phyloP scores from a whole-genome alignment of 257 asterid species.

The Scutellaria baicalensis region DNA sequence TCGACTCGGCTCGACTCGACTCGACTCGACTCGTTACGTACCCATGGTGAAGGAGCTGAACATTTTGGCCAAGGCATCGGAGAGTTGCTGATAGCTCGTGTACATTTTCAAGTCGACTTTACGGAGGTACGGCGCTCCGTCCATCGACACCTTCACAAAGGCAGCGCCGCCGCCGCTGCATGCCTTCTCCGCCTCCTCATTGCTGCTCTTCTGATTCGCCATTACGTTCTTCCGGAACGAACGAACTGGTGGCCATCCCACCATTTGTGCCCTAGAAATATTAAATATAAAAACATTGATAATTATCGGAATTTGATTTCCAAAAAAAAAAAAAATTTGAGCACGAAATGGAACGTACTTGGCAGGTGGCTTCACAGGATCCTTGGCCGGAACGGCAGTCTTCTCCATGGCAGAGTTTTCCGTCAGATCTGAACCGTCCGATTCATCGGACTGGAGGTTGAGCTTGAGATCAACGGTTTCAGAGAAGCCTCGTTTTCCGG shows the following conservation, averaged over 20 bases:
- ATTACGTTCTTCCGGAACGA: slow-evolving; percentile 72
- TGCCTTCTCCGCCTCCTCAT: slow-evolving; percentile 27
- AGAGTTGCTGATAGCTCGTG: slow-evolving; percentile 32
- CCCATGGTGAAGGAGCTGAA: slow-evolving; percentile 54
- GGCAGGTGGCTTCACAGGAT: slow-evolving; percentile 50
- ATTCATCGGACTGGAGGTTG: slow-evolving; percentile 37
- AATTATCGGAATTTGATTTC: too few species aligned
- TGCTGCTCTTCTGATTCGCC: slow-evolving; percentile 29
- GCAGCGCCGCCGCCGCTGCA: slow-evolving; percentile 17
- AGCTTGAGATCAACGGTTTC: slow-evolving; percentile 62
- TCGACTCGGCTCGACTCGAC: too few species aligned
- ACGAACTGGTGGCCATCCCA: slow-evolving; percentile 94
- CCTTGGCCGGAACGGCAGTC: slow-evolving; percentile 18
- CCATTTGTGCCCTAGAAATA: slow-evolving; percentile 67
- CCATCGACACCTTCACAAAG: slow-evolving; percentile 52
- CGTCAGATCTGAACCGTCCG: slow-evolving; percentile 26
- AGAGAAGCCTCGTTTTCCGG: slow-evolving; percentile 46
- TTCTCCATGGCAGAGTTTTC: slow-evolving; percentile 23
- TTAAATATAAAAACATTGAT: not conserved
- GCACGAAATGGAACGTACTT: slow-evolving; percentile 25
- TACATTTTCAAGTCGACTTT: slow-evolving; percentile 45
- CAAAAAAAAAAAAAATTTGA: not conserved
- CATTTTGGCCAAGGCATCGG: slow-evolving; percentile 52
- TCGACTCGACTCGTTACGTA: not conserved
- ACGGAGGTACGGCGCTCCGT: slow-evolving; percentile 48